phyloP scores from a whole-genome alignment of 2,329 filamentous ascomycete genomes.

The Colletotrichum magnum region DNA sequence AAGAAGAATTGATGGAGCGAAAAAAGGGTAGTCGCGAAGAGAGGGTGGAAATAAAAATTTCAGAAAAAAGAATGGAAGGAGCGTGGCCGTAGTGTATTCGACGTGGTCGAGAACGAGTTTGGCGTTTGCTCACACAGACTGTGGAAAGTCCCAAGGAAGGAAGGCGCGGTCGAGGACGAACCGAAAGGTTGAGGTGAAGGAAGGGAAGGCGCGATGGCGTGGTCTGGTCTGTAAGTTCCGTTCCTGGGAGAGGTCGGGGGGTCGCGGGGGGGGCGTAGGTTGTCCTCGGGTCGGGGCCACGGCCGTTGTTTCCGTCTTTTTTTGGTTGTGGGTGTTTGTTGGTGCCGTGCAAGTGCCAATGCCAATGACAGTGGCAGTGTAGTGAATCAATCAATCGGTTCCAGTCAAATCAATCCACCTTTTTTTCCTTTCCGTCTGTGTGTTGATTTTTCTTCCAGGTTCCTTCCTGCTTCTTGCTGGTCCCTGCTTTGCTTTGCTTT shows the following conservation, averaged over 20 bases:
- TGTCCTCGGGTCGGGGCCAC: slow-evolving; percentile 19
- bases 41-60: too few species aligned
- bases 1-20: background rate
- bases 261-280: background rate
- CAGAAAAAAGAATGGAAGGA: slow-evolving; percentile 32
- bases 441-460: background rate
- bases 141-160: slow-evolving; percentile 16
- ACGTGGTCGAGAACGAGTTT: background rate
- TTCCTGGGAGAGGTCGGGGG: slow-evolving; percentile 33
- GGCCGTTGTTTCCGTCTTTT: slow-evolving; percentile 34
- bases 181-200: slow-evolving; percentile 3
- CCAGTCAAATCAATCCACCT: background rate
- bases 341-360: slow-evolving; percentile 6
- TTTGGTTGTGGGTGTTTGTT: background rate
- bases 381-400: slow-evolving; percentile 5
- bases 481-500: background rate
- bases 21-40: too few species aligned
- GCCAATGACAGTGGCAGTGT: slow-evolving; percentile 8
- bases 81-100: slow-evolving; percentile 21
- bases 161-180: slow-evolving; percentile 10
- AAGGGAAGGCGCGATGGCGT: slow-evolving; percentile 11
- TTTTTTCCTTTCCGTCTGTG: background rate
- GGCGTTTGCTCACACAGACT: slow-evolving; percentile 6
- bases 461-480: background rate
- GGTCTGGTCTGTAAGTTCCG: slow-evolving; percentile 21